Base-by-base conservation (phyloP, 345 rosid species). In the Anacardium occidentale region DNA sequence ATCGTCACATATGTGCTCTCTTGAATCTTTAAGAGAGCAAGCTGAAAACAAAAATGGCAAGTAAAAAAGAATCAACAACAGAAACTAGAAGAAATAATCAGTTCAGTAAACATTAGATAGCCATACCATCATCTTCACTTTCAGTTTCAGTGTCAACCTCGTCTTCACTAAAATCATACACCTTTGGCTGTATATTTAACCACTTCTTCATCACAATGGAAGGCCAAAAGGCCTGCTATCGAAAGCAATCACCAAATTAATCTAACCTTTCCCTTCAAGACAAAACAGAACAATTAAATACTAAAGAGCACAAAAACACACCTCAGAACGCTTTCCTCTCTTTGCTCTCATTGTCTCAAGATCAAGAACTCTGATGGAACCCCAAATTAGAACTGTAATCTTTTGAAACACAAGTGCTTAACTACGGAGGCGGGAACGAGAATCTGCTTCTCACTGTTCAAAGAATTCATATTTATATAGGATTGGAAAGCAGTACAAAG, bases 181-280 rank as follows among this genome's bases (percentile, higher is more conserved):
- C 84, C 84, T 85, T 84, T 0, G 98, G 99, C 81, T 85, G 85
- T 75, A 91, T 91, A 76, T 96, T 96, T 24, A 96, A 51, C 99
- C 99, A 96, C 78, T 93, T 96, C 85, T 93, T 96, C 97, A 96
- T 87, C 71, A 96, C 91, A 82, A 88, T 77, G 52, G 98, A 95
- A 57, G 97, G 97, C 97, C 97, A 91, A 75, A 92, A 96, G 25
- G 82, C 85, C 96, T 96, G 84, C 78, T 77, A 71, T 1, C 14
- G 66, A 70, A 69, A 45, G 64, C 53, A 64, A 64, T 60, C 29
- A 18, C 48, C 76, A 32, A 68, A 50, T 50, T 59, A 72, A 76
- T 64, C 42, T 50, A 55, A 24, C 10, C 11, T 34, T 9, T 21
- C 17, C 11, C 64, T 26, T 9, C 9, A 54, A 73, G 64, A 0